phyloP scores from a whole-genome alignment of 2,329 filamentous ascomycete species.

The Fusarium udum region DNA sequence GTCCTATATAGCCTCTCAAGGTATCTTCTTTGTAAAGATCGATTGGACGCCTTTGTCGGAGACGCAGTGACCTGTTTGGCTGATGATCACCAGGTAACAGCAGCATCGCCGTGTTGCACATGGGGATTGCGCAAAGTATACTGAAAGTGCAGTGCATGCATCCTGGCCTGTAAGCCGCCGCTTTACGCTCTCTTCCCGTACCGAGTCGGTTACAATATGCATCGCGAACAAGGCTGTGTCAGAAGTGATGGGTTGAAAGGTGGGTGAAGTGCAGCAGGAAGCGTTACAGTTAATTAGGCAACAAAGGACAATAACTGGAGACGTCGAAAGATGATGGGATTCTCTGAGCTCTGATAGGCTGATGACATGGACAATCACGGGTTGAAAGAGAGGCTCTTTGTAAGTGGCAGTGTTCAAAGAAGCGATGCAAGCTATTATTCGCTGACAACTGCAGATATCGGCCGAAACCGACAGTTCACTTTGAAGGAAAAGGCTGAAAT shows the following conservation, averaged over 20 bases:
- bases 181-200: slow-evolving; percentile 4
- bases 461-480: background rate
- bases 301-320: slow-evolving; percentile 10
- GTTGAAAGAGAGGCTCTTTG: slow-evolving; percentile 2
- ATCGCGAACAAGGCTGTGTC: slow-evolving; percentile 19
- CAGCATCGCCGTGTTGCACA: slow-evolving; percentile 22
- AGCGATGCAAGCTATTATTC: background rate
- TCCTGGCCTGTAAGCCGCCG: slow-evolving; percentile 16
- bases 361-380: background rate
- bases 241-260: slow-evolving; percentile 6
- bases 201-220: slow-evolving; percentile 9
- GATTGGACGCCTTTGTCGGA: slow-evolving; percentile 15
- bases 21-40: background rate
- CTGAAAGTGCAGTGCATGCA: slow-evolving; percentile 4
- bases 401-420: slow-evolving; percentile 4
- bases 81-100: slow-evolving; percentile 19
- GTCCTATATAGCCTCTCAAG: slow-evolving; percentile 22
- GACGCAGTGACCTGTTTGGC: background rate
- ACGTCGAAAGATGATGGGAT: background rate
- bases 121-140: slow-evolving; percentile 16
- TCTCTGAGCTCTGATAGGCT: background rate
- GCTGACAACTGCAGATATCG: background rate
- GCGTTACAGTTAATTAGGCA: slow-evolving; percentile 18
- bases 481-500: slow-evolving; percentile 4
- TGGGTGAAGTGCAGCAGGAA: slow-evolving; percentile 23